Percentiles rank a stretch among this genome's conserved stretches.
phyloP scores from a whole-genome alignment of 352 stramenopile species.

The Globisporangium nunn region DNA sequence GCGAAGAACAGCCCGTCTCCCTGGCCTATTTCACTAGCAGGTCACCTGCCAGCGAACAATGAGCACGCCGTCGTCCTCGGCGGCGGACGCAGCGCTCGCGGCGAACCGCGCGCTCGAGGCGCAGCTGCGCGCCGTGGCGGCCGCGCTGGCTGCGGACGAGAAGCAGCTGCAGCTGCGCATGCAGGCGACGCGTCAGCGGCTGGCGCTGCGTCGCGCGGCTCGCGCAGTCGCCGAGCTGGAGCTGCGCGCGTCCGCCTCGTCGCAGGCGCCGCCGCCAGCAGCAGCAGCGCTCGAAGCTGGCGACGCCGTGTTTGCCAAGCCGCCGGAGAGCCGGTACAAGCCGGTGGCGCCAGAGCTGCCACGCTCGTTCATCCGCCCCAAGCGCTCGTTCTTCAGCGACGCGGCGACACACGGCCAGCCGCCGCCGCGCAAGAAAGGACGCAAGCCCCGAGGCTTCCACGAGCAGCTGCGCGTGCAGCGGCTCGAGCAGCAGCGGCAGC shows the following conservation, averaged over 20 bases:
- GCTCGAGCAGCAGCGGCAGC: slow-evolving; percentile 3
- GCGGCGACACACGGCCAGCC: slow-evolving; percentile 4
- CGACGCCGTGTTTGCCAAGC: slow-evolving; percentile 20
- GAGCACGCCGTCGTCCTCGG: too few relatives aligned
- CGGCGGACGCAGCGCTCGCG: slow-evolving; percentile 18
- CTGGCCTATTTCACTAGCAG: too few relatives aligned
- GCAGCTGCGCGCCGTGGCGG: slow-evolving; percentile 28
- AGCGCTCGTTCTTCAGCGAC: slow-evolving; percentile 58
- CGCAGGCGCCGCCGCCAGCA: too few relatives aligned
- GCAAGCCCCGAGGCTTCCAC: slow-evolving; percentile 18
- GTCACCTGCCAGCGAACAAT: too few relatives aligned
- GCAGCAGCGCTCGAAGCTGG: background rate
- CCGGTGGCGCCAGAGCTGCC: slow-evolving; percentile 19
- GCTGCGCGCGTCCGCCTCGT: background rate
- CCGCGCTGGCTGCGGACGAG: slow-evolving; percentile 31
- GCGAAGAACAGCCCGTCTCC: too few relatives aligned
- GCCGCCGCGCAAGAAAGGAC: slow-evolving; percentile 15
- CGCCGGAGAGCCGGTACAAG: slow-evolving; percentile 27
- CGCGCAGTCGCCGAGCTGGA: slow-evolving; percentile 27
- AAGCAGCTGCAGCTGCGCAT: slow-evolving; percentile 24
- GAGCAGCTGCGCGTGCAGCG: slow-evolving; percentile 6
- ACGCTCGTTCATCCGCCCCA: slow-evolving; percentile 52
- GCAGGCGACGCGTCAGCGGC: slow-evolving; percentile 38
- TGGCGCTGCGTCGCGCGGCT: slow-evolving; percentile 44
- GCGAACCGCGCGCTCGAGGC: slow-evolving; percentile 36